Evolutionary conservation across 129 eudicot genomes (phyloP).

Genomic region (Artemisia tridentata): DNA sequence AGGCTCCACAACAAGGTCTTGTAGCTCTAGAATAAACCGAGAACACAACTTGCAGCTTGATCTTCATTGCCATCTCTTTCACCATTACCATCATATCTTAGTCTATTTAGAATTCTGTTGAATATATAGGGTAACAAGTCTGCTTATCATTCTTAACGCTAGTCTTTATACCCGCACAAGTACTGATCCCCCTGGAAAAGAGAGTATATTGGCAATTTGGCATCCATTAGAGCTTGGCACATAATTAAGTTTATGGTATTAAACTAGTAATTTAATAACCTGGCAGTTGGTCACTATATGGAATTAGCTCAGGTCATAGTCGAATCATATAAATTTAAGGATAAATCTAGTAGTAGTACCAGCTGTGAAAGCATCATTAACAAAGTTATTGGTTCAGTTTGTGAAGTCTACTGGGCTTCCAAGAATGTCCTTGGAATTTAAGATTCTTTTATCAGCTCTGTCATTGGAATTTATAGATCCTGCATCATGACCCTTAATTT

Average conservation of each 20-base stretch:
- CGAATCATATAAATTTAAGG: not conserved
- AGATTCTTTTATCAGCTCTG: conserved; percentile 4
- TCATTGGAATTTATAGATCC: conserved; percentile 5
- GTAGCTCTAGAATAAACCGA: not conserved
- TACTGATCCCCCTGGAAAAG: not conserved
- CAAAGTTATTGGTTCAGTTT: conserved; percentile 1
- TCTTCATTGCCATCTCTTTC: no score
- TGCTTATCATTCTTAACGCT: no score
- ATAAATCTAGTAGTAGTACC: not conserved
- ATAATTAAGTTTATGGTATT: not conserved
- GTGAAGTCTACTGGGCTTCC: not conserved
- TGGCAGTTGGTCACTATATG: not conserved
- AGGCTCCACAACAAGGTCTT: not conserved
- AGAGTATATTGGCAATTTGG: not conserved
- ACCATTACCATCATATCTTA: not conserved
- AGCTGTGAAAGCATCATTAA: not conserved
- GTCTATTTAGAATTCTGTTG: not conserved
- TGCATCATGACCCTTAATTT: conserved; percentile 7
- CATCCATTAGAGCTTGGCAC: not conserved
- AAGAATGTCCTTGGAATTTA: conserved; percentile 10
- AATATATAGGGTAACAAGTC: not conserved
- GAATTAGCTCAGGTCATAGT: not conserved
- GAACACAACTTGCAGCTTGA: not conserved
- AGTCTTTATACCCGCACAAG: not conserved
- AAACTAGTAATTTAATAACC: not conserved